Base-by-base conservation (phyloP, 805 yeast genomes). In the Barnettozyma sucrosica region DNA sequence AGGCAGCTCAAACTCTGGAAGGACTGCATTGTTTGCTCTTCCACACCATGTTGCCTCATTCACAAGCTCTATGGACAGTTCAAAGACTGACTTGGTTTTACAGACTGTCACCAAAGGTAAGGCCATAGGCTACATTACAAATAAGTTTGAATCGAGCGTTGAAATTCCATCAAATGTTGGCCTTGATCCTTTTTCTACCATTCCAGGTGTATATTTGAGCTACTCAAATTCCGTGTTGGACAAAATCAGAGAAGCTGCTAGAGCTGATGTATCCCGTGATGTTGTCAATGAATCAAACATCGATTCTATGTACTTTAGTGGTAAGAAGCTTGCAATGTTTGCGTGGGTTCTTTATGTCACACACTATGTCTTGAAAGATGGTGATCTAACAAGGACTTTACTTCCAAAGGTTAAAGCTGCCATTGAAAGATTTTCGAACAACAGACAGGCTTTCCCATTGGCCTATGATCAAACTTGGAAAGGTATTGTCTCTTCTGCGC, bases 241-340 rank as follows among this genome's bases (percentile, higher is more conserved):
- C 23, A 43, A 64, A 1, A 69, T 73, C 10, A 55, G 52, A 28
- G 41, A 52, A 2, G 71, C 72, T 7, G 75, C 76, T 0, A 46
- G 48, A 0, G 30, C 46, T 3, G 76, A 72, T 36, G 64, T 66
- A 13, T 50, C 55, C 14, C 70, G 66, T 33, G 68, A 69, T 49
- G 76, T 77, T 21, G 65, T 65, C 11, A 73, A 71, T 1, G 71
- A 74, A 65, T 71, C 83, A 0, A 69, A 80, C 49, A 60, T 80
- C 44, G 88, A 88, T 52, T 88, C 97, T 0, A 90, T 90, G 86
- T 92, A 92, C 66, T 81, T 87, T 19, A 77, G 95, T 2, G 99
- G 98, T 11, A 92, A 93, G 63, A 74, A 80, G 24, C 69, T 90
- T 43, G 96, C 89, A 55, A 93, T 90, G 67, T 93, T 86, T 66